These are phyloP conservation scores for Grosmannia penicillata DNA, from an alignment of 2,329 filamentous ascomycete genomes.

Conservation along the genomic window DNA sequence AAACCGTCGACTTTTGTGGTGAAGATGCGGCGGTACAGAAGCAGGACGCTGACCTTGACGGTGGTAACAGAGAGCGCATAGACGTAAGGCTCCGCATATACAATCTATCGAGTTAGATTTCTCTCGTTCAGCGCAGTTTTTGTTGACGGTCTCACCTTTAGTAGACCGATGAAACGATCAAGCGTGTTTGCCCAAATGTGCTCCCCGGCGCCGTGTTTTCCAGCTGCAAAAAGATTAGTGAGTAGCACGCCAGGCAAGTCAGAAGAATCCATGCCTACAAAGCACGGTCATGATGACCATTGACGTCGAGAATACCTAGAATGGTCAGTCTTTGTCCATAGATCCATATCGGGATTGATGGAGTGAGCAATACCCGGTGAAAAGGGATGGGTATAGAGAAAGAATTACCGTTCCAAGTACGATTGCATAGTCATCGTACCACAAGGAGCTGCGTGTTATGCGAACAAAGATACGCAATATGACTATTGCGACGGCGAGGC, in stretches of 20 bases:
- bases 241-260: too few relatives aligned
- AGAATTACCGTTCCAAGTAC: not conserved
- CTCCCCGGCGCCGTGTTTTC: constrained; percentile 2
- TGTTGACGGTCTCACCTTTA: not conserved
- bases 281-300: not conserved
- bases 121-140: too few relatives aligned
- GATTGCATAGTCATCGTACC: constrained; percentile 3
- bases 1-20: not conserved
- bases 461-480: not conserved
- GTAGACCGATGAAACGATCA: not conserved
- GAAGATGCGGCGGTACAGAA: constrained; percentile 3
- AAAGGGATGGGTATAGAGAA: too few relatives aligned
- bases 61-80: not conserved
- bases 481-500: not conserved
- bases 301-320: not conserved
- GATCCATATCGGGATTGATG: not conserved
- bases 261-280: too few relatives aligned
- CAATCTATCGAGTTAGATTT: not conserved
- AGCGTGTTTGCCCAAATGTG: not conserved
- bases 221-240: not conserved
- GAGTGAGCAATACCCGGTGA: too few relatives aligned
- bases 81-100: constrained; percentile 1
- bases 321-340: not conserved
- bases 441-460: not conserved
- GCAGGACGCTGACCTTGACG: not conserved